Base-by-base conservation (phyloP, 2,329 filamentous ascomycete genomes). In the Aotearoamyces nothofagi region DNA sequence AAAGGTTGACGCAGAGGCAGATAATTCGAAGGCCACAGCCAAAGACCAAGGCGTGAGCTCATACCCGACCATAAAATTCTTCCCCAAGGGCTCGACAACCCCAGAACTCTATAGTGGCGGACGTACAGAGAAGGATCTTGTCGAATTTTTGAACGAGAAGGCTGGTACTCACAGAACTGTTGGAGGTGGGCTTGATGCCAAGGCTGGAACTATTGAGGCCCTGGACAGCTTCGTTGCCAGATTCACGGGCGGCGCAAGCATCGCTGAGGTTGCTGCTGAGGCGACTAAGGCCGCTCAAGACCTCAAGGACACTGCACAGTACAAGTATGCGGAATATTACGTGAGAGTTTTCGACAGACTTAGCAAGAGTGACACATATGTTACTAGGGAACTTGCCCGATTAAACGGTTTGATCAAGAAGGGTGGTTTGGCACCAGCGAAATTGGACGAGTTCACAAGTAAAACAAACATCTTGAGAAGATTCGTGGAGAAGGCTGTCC, bases 11-110 rank as follows among this genome's bases (percentile, higher is more conserved):
- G 86, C 83, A 49, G 87, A 98, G 58, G 73, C 78, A 16, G 74
- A 81, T 44, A 82, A 82, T 55, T 72, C 78, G 55, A 94, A 93
- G 60, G 68, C 69, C 24, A 73, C 76, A 27, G 77, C 84, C 29
- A 57, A 71, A 49, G 72, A 76, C 29, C 76, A 90, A 50, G 82
- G 75, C 36, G 71, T 98, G 42, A 68, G 67, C 31, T 82, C 78
- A 19, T 98, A 92, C 66, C 90, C 90, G 27, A 98, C 90, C 38
- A 93, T 98, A 64, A 93, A 93, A 63, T 98, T 78, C 70, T 98
- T 94, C 69, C 70, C 83, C 42, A 79, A 78, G 53, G 86, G 84
- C 43, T 80, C 74, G 49, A 79, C 68, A 39, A 72, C 78, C 48
- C 55, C 73, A 25, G 66, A 76, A 44, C 50, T 62, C 25, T 98